Evolutionary conservation across 1,284 basidiomycete genomes (phyloP).

Genomic region (Pterulicium gracile): DNA sequence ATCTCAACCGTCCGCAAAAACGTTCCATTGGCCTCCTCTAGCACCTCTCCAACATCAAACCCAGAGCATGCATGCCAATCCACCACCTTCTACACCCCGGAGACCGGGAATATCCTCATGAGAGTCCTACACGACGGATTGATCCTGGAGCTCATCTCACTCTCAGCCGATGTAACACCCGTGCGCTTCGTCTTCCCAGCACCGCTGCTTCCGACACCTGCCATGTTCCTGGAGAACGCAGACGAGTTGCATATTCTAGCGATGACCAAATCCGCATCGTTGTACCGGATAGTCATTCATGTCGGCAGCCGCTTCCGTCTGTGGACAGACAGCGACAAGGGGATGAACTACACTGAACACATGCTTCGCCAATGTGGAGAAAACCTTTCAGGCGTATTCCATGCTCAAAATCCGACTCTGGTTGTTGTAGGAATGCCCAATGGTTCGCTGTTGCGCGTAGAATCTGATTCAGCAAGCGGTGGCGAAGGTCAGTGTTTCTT

Average conservation of each 20-base stretch:
- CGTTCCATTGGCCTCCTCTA: conserved; percentile 29
- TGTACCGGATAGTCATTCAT: conserved; percentile 71
- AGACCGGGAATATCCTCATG: conserved; percentile 59
- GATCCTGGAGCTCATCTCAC: conserved; percentile 67
- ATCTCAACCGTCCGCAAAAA: conserved; percentile 49
- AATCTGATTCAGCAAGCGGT: conserved; percentile 37
- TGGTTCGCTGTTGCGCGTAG: conserved; percentile 65
- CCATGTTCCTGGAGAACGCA: conserved; percentile 48
- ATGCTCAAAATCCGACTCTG: conserved; percentile 46
- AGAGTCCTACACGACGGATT: conserved; percentile 68
- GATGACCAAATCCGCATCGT: conserved; percentile 56
- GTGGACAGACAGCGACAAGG: conserved; percentile 44
- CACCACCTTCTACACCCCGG: conserved; percentile 42
- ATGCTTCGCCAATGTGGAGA: not conserved
- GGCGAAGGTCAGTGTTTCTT: conserved; percentile 21
- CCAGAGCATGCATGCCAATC: conserved; percentile 68
- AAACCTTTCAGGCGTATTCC: not conserved
- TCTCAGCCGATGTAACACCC: conserved; percentile 50
- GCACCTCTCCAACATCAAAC: conserved; percentile 34
- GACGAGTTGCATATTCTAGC: conserved; percentile 63
- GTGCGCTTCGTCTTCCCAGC: conserved; percentile 75
- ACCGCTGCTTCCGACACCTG: conserved; percentile 54
- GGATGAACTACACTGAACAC: conserved; percentile 29
- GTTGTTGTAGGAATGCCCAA: conserved; percentile 57
- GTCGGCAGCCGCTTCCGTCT: conserved; percentile 38